Percentiles rank a stretch among this genome's conserved stretches.
phyloP scores from a whole-genome alignment of 2,329 filamentous ascomycete species.

The Fusarium devonianum region DNA sequence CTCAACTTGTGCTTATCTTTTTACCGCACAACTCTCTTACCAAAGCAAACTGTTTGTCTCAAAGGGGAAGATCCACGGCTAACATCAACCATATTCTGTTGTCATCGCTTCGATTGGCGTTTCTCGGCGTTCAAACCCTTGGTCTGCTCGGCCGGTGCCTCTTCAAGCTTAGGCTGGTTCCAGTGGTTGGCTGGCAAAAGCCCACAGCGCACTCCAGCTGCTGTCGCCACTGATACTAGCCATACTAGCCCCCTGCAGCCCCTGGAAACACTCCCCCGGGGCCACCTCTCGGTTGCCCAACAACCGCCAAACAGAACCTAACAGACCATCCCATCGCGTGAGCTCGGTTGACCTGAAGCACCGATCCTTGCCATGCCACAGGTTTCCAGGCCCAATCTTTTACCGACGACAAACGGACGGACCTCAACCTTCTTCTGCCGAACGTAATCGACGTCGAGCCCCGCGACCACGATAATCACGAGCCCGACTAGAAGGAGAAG shows the following conservation, averaged over 20 bases:
- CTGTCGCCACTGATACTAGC: slow-evolving; percentile 3
- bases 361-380: too few species aligned
- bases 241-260: slow-evolving; percentile 20
- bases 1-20: too few species aligned
- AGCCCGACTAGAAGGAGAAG: slow-evolving; percentile 13
- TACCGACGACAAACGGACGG: slow-evolving; percentile 36
- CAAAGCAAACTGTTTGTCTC: not conserved
- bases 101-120: slow-evolving; percentile 4
- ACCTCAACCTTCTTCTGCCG: slow-evolving; percentile 39
- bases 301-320: slow-evolving; percentile 30
- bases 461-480: slow-evolving; percentile 29
- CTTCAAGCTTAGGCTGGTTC: slow-evolving; percentile 30
- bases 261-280: slow-evolving; percentile 15
- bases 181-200: slow-evolving; percentile 29
- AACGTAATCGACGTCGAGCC: slow-evolving; percentile 33
- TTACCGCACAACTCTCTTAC: too few species aligned
- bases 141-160: slow-evolving; percentile 21
- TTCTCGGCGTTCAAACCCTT: not conserved
- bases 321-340: slow-evolving; percentile 12
- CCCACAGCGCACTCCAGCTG: slow-evolving; percentile 17
- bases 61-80: slow-evolving; percentile 8
- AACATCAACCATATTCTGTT: slow-evolving; percentile 1
- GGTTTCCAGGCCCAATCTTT: too few species aligned
- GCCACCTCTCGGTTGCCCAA: slow-evolving; percentile 25
- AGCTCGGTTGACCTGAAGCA: slow-evolving; percentile 11